A percentile compares a stretch with the other conserved stretches of the same genome.
Evolutionary conservation across 306 rosid genomes (phyloP).

Genomic region (Fragaria vesca): DNA sequence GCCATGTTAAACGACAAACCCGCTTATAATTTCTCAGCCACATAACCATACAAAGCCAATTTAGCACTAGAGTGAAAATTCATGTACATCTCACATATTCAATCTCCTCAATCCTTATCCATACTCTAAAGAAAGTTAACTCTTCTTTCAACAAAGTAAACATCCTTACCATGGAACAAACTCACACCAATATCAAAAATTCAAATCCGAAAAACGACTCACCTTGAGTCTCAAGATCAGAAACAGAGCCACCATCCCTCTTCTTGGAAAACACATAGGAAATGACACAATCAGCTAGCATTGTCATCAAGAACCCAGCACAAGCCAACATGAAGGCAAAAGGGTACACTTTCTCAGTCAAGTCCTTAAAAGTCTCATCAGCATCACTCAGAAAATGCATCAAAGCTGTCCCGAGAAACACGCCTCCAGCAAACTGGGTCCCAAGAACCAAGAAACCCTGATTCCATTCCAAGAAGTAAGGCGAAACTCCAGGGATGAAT

Average conservation of each 20-base stretch:
- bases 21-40: background rate
- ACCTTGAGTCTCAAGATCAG: constrained; percentile 38
- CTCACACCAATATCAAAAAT: background rate
- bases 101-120: background rate
- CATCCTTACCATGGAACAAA: background rate
- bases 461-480: constrained; percentile 68
- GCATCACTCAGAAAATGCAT: constrained; percentile 87
- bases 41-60: background rate
- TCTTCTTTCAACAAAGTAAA: background rate
- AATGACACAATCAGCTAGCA: constrained; percentile 62
- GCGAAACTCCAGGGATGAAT: constrained; percentile 64
- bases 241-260: constrained; percentile 9
- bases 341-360: constrained; percentile 56
- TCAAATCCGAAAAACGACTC: background rate
- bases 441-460: constrained; percentile 78
- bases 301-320: constrained; percentile 61
- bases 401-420: constrained; percentile 80
- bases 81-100: background rate
- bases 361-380: constrained; percentile 55
- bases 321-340: constrained; percentile 81
- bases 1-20: background rate
- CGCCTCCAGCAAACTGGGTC: constrained; percentile 87
- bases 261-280: constrained; percentile 37
- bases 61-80: background rate
- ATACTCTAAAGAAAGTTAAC: background rate